Percentiles rank a stretch among this genome's conserved stretches.
These are phyloP conservation scores for Termitomyces sp. DNA, from an alignment of 768 basidiomycete species.

Conservation along the genomic window DNA sequence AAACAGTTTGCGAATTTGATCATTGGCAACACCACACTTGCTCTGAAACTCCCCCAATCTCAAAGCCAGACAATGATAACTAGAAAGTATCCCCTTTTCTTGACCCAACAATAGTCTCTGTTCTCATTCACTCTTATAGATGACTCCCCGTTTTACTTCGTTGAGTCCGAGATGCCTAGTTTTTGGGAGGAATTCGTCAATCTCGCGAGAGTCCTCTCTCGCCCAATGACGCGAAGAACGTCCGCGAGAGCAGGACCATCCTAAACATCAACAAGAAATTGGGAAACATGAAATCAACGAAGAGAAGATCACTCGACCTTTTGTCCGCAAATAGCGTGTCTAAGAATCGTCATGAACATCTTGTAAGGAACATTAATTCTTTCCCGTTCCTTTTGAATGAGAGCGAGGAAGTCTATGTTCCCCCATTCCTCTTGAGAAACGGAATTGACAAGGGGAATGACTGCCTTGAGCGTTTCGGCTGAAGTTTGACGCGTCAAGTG, in stretches of 20 bases:
- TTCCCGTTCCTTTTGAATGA: constrained; percentile 41
- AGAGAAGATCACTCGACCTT: constrained; percentile 45
- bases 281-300: neutral
- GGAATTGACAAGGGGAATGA: constrained; percentile 22
- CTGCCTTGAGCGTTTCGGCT: constrained; percentile 28
- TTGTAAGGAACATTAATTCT: constrained; percentile 33
- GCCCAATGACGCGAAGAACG: constrained; percentile 36
- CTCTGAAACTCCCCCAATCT: neutral
- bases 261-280: constrained; percentile 19
- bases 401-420: constrained; percentile 23
- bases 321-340: constrained; percentile 77
- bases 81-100: neutral
- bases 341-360: constrained; percentile 62
- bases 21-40: neutral
- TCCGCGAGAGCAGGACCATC: constrained; percentile 45
- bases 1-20: neutral
- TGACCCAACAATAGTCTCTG: neutral
- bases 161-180: neutral
- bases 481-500: neutral
- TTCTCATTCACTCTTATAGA: too few species aligned
- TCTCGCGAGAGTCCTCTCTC: constrained; percentile 32
- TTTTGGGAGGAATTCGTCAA: constrained; percentile 16
- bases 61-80: neutral
- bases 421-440: constrained; percentile 32
- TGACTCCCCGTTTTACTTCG: neutral